These are phyloP conservation scores for Coriaria nepalensis DNA, from an alignment of 306 rosid species.

Conservation along the genomic window DNA sequence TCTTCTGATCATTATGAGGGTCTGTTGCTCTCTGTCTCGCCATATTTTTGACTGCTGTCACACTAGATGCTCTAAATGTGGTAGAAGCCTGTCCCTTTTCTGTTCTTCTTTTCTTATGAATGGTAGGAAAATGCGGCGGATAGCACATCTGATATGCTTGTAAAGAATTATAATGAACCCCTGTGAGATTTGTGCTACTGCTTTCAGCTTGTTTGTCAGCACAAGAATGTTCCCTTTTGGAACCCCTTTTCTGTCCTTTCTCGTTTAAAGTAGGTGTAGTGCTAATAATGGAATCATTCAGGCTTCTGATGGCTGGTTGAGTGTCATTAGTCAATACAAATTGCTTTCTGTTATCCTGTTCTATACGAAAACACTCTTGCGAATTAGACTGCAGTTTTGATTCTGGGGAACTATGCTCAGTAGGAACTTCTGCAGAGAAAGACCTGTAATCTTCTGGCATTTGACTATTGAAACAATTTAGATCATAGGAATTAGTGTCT, in stretches of 20 bases:
- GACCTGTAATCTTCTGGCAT: background rate
- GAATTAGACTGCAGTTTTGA: background rate
- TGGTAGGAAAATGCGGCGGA: slow-evolving; percentile 26
- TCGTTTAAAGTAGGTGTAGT: background rate
- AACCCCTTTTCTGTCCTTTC: slow-evolving; percentile 14
- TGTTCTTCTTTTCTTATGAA: slow-evolving; percentile 39
- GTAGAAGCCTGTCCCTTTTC: slow-evolving; percentile 24
- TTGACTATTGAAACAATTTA: slow-evolving; percentile 6
- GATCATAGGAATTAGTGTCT: slow-evolving; percentile 9
- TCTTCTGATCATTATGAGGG: slow-evolving; percentile 15
- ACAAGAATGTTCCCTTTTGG: slow-evolving; percentile 22
- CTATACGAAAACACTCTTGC: background rate
- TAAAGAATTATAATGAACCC: slow-evolving; percentile 24
- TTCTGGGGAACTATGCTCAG: slow-evolving; percentile 4
- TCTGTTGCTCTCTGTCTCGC: slow-evolving; percentile 8
- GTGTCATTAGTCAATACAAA: background rate
- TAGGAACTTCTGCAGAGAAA: slow-evolving; percentile 6
- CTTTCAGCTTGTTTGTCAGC: slow-evolving; percentile 14
- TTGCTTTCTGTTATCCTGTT: slow-evolving; percentile 4
- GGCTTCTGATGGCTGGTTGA: background rate
- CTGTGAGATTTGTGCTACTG: slow-evolving; percentile 23
- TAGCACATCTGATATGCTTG: slow-evolving; percentile 18
- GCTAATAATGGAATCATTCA: background rate
- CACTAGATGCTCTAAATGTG: slow-evolving; percentile 11
- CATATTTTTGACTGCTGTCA: slow-evolving; percentile 16